These are phyloP conservation scores for Ophiostoma novo-ulmi DNA, from an alignment of 2,329 filamentous ascomycete species.

Conservation along the genomic window DNA sequence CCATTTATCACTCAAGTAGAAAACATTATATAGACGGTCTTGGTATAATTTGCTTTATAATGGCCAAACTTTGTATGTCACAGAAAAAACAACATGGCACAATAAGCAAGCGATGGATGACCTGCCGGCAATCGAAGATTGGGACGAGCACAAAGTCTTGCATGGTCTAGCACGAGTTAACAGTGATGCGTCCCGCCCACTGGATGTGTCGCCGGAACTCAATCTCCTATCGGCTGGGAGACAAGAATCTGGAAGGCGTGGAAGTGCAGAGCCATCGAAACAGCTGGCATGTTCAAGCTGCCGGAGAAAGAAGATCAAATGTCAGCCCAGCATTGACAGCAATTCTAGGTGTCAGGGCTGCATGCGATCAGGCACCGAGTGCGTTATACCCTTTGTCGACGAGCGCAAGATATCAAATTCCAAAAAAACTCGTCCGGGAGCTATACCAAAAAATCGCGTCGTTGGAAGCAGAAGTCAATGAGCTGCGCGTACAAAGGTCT, in stretches of 20 bases:
- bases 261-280: slow-evolving; percentile 19
- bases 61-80: not conserved
- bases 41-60: not conserved
- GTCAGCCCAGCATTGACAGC: slow-evolving; percentile 3
- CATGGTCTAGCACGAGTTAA: not conserved
- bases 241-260: not conserved
- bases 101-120: not conserved
- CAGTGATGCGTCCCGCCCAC: not conserved
- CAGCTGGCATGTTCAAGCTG: slow-evolving; percentile 20
- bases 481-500: not conserved
- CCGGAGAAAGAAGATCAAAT: slow-evolving; percentile 21
- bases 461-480: slow-evolving; percentile 20
- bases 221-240: not conserved
- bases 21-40: not conserved
- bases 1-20: not conserved
- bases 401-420: slow-evolving; percentile 22
- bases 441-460: slow-evolving; percentile 19
- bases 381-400: slow-evolving; percentile 17
- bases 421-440: slow-evolving; percentile 20
- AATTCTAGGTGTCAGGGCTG: slow-evolving; percentile 13
- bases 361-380: slow-evolving; percentile 10
- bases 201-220: not conserved
- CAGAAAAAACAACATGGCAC: not conserved
- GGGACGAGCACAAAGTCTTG: not conserved
- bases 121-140: not conserved